phyloP scores from a whole-genome alignment of 2,329 filamentous ascomycete species.

The Penicillium sp. region DNA sequence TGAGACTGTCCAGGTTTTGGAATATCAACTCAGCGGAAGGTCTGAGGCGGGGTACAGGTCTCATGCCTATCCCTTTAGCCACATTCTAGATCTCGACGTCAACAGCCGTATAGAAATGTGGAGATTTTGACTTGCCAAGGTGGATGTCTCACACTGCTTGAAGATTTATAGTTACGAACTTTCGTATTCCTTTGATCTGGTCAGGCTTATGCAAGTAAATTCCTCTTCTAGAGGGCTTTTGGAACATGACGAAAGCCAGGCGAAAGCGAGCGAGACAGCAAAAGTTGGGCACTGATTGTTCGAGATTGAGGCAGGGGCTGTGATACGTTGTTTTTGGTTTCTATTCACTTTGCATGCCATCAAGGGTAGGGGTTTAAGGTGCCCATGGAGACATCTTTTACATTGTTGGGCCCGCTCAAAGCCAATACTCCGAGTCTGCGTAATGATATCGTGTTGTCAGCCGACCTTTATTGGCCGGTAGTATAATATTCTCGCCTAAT shows the following conservation, averaged over 20 bases:
- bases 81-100: slow-evolving; percentile 3
- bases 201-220: background rate
- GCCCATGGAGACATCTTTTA: background rate
- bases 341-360: background rate
- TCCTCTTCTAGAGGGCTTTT: background rate
- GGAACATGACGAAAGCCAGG: background rate
- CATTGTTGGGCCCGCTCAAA: background rate
- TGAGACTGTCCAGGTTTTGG: background rate
- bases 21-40: background rate
- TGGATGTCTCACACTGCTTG: slow-evolving; percentile 7
- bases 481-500: background rate
- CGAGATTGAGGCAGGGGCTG: background rate
- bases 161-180: background rate
- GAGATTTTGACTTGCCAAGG: slow-evolving; percentile 5
- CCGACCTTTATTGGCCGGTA: background rate
- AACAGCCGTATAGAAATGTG: slow-evolving; percentile 4
- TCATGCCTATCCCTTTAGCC: slow-evolving; percentile 8
- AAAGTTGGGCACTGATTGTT: background rate
- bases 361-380: background rate
- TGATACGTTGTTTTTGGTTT: background rate
- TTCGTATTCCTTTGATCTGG: background rate
- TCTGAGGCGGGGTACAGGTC: slow-evolving; percentile 10
- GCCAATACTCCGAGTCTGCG: background rate
- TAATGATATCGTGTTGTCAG: background rate
- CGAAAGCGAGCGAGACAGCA: background rate